These are phyloP conservation scores for Vigna angularis DNA, from an alignment of 306 rosid species.

Conservation along the genomic window DNA sequence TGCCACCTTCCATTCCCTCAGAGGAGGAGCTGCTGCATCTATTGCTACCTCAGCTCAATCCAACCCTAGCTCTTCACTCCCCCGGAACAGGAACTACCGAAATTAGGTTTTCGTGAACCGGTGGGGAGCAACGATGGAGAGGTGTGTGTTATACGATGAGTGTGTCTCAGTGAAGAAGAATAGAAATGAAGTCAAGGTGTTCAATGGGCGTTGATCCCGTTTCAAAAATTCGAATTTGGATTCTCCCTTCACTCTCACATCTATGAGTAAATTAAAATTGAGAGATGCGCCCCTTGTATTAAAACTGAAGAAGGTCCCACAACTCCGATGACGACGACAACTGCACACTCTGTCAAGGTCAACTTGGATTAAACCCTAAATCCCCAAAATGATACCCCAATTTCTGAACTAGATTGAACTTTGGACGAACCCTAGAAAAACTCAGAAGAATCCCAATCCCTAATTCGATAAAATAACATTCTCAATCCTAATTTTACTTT, in stretches of 20 bases:
- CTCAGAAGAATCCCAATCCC: no score
- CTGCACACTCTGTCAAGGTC: no score
- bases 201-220: conserved; percentile 40
- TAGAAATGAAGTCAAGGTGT: conserved; percentile 9
- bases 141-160: not conserved
- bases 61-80: conserved; percentile 17
- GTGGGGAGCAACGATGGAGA: not conserved
- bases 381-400: no score
- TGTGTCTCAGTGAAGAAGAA: not conserved
- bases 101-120: conserved; percentile 41
- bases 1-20: conserved; percentile 59
- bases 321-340: no score
- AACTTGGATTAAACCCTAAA: no score
- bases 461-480: no score
- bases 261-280: not conserved
- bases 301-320: no score
- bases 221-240: conserved; percentile 38
- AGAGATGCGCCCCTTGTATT: not conserved
- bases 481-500: no score
- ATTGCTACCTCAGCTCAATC: not conserved
- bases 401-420: no score
- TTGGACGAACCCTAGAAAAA: no score
- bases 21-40: not conserved
- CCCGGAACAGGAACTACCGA: not conserved
- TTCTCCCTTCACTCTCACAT: not conserved